Evolutionary conservation across 2,329 filamentous ascomycete genomes (phyloP).

Genomic region (Phaeomoniella chlamydospora): DNA sequence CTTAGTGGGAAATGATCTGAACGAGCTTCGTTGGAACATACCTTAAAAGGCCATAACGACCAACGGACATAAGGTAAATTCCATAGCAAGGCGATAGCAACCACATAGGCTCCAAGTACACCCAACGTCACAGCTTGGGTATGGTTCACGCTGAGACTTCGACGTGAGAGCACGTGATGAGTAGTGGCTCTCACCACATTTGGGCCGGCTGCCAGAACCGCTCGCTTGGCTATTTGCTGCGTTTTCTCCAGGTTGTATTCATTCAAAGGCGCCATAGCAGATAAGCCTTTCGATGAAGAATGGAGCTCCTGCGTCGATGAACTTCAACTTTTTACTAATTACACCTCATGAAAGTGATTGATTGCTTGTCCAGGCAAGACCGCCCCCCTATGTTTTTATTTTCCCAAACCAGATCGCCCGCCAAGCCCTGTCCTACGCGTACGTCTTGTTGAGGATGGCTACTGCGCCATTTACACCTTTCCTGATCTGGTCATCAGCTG

Average conservation of each 20-base stretch:
- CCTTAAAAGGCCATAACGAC: conserved; percentile 70
- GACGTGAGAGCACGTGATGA: conserved; percentile 24
- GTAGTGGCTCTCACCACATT: too few relatives aligned
- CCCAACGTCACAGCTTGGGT: conserved; percentile 59
- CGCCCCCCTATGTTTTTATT: background rate
- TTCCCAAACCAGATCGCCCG: too few relatives aligned
- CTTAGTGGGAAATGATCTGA: too few relatives aligned
- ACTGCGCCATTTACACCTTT: background rate
- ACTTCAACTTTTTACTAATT: background rate
- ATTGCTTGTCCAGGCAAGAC: too few relatives aligned
- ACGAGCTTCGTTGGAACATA: conserved; percentile 18
- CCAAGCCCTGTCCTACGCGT: background rate
- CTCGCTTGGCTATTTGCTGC: background rate
- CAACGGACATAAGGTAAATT: conserved; percentile 64
- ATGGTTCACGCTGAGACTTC: conserved; percentile 47
- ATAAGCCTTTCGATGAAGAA: too few relatives aligned
- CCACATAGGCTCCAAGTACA: conserved; percentile 56
- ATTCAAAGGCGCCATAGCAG: background rate
- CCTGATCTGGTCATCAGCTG: background rate
- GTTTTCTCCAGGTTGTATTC: background rate
- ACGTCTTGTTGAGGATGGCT: background rate
- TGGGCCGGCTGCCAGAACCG: background rate
- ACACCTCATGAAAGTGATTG: too few relatives aligned
- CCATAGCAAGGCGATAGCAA: conserved; percentile 63
- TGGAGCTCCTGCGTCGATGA: background rate